Evolutionary conservation across 805 yeast genomes (phyloP).

Genomic region (Wickerhamiella occidentalis): DNA sequence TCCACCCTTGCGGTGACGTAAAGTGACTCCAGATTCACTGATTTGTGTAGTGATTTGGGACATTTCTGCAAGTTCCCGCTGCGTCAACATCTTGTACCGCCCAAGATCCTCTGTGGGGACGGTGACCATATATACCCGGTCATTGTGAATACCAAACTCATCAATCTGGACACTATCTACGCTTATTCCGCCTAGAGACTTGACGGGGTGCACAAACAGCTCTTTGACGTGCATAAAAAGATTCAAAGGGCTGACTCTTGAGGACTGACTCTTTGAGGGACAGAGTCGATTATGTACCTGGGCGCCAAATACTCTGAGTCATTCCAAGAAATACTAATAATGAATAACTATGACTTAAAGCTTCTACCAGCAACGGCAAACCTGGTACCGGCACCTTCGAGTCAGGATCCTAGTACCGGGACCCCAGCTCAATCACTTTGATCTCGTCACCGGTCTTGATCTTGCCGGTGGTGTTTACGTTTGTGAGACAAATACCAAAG

Average conservation of each 20-base stretch:
- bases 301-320: no score
- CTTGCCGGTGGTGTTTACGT: conserved; percentile 18
- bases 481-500: conserved; percentile 25
- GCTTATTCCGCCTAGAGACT: conserved; percentile 25
- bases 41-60: conserved; percentile 20
- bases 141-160: conserved; percentile 26
- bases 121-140: conserved; percentile 26
- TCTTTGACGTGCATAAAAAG: conserved; percentile 15
- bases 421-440: conserved; percentile 13
- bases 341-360: background rate
- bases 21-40: conserved; percentile 14
- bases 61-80: conserved; percentile 24
- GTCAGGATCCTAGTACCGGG: conserved; percentile 3
- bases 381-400: no score
- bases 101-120: conserved; percentile 12
- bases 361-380: no score
- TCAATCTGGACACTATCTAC: conserved; percentile 22
- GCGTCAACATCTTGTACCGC: conserved; percentile 23
- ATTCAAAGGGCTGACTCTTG: background rate
- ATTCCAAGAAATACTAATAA: no score
- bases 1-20: conserved; percentile 17
- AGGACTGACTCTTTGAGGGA: no score
- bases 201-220: conserved; percentile 25
- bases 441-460: conserved; percentile 25
- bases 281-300: no score